These are phyloP conservation scores for Diaporthe nobilis DNA, from an alignment of 2,329 filamentous ascomycete genomes.

Conservation along the genomic window DNA sequence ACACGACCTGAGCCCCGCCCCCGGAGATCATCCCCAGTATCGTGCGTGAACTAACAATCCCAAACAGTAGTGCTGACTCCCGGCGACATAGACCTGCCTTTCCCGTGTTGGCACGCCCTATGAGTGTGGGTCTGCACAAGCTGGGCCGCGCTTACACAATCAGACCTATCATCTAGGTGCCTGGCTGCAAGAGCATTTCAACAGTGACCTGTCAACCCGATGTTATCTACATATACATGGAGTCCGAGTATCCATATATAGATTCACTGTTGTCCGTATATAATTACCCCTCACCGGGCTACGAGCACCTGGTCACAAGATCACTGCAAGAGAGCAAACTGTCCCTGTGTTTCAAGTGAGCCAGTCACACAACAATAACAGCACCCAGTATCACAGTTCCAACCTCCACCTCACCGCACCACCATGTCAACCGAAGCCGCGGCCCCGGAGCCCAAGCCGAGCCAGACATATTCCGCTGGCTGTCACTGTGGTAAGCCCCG, in stretches of 20 bases:
- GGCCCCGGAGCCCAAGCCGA: conserved; percentile 42
- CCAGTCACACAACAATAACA: neutral
- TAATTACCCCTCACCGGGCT: neutral
- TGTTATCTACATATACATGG: neutral
- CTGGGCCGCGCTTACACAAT: conserved; percentile 5
- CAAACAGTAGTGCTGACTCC: conserved; percentile 17
- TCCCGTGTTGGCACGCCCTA: conserved; percentile 7
- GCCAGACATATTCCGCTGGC: conserved; percentile 59
- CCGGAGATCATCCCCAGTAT: neutral
- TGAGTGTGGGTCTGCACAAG: neutral
- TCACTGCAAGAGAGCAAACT: neutral
- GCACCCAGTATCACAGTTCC: neutral
- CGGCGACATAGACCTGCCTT: neutral
- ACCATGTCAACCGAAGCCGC: conserved; percentile 34
- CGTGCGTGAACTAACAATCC: neutral
- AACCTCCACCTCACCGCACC: conserved; percentile 27
- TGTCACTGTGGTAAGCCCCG: conserved; percentile 65
- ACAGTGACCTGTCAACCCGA: neutral
- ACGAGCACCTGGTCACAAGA: neutral
- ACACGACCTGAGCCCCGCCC: neutral
- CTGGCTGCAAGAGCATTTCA: neutral
- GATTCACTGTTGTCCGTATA: neutral
- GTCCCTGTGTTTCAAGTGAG: neutral
- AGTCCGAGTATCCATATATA: neutral
- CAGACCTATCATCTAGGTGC: neutral